A percentile compares a stretch with the other conserved stretches of the same genome.
Evolutionary conservation across 2,329 filamentous ascomycete species (phyloP).

Genomic region (Penicillium thymicola): DNA sequence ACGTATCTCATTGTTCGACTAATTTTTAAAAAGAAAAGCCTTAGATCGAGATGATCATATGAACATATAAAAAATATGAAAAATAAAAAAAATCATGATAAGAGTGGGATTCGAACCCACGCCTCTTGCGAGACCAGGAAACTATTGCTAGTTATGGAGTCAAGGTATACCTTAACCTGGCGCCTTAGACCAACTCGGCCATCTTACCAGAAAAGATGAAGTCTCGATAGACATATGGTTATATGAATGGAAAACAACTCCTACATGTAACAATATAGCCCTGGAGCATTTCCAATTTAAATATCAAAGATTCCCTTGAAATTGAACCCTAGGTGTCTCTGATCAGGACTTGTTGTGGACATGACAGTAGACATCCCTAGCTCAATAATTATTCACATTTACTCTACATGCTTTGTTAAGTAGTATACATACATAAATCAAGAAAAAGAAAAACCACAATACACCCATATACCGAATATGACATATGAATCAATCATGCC

Average conservation of each 20-base stretch:
- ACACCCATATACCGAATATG: background rate
- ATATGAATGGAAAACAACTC: too few species aligned
- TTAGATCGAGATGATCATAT: too few species aligned
- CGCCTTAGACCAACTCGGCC: constrained; percentile 38
- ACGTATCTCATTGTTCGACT: too few species aligned
- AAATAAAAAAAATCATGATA: background rate
- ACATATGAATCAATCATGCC: constrained; percentile 36
- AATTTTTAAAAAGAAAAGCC: too few species aligned
- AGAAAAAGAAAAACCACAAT: background rate
- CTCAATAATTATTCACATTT: background rate
- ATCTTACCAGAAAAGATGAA: constrained; percentile 26
- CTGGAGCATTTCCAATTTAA: too few species aligned
- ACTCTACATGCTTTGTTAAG: background rate
- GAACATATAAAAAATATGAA: too few species aligned
- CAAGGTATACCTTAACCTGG: constrained; percentile 33
- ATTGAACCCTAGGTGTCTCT: too few species aligned
- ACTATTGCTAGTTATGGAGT: constrained; percentile 15
- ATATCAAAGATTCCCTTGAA: too few species aligned
- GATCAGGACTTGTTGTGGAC: background rate
- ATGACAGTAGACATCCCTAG: background rate
- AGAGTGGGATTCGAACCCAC: constrained; percentile 14
- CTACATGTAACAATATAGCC: too few species aligned
- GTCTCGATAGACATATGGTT: fast-evolving
- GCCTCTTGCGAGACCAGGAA: constrained; percentile 12
- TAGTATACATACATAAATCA: constrained; percentile 4